These are phyloP conservation scores for Mucor mucedo DNA, from an alignment of 371 early-diverging fungal species.

Conservation along the genomic window DNA sequence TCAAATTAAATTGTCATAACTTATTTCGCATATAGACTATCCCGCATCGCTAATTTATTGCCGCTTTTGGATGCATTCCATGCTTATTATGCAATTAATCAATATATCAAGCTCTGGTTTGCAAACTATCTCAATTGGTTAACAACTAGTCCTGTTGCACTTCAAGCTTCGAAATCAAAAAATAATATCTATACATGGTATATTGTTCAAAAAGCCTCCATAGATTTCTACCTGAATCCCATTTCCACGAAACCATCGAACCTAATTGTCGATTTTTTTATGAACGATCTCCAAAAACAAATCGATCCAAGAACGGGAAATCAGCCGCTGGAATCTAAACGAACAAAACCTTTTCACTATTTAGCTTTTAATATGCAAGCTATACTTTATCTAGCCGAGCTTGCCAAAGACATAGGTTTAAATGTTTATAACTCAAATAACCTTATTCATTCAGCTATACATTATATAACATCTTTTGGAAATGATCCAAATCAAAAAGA, in stretches of 20 bases:
- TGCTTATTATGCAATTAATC: slow-evolving; percentile 22
- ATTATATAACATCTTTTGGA: slow-evolving; percentile 24
- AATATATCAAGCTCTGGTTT: slow-evolving; percentile 34
- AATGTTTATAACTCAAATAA: slow-evolving; percentile 16
- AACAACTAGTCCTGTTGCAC: slow-evolving; percentile 26
- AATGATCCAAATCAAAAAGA: slow-evolving; percentile 25
- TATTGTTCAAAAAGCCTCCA: slow-evolving; percentile 35
- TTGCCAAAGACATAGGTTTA: slow-evolving; percentile 23
- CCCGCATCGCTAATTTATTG: slow-evolving; percentile 39
- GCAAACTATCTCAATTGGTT: slow-evolving; percentile 37
- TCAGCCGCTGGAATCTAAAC: slow-evolving; percentile 42
- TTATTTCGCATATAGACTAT: slow-evolving; percentile 26
- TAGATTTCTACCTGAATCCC: slow-evolving; percentile 31
- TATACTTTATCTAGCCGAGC: slow-evolving; percentile 30
- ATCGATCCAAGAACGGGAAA: slow-evolving; percentile 38
- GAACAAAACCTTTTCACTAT: slow-evolving; percentile 48
- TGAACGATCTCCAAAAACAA: slow-evolving; percentile 27
- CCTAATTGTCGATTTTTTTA: slow-evolving; percentile 18
- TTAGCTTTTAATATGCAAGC: slow-evolving; percentile 50
- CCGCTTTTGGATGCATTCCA: slow-evolving; percentile 28
- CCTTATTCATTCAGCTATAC: slow-evolving; percentile 25
- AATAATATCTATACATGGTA: slow-evolving; percentile 51
- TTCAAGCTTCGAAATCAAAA: slow-evolving; percentile 27
- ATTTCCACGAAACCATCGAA: slow-evolving; percentile 9
- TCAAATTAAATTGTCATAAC: neutral